A percentile compares a stretch with the other conserved stretches of the same genome.
These are phyloP conservation scores for Sanguinoderma infundibulare DNA, from an alignment of 1,284 basidiomycete genomes.

Conservation along the genomic window DNA sequence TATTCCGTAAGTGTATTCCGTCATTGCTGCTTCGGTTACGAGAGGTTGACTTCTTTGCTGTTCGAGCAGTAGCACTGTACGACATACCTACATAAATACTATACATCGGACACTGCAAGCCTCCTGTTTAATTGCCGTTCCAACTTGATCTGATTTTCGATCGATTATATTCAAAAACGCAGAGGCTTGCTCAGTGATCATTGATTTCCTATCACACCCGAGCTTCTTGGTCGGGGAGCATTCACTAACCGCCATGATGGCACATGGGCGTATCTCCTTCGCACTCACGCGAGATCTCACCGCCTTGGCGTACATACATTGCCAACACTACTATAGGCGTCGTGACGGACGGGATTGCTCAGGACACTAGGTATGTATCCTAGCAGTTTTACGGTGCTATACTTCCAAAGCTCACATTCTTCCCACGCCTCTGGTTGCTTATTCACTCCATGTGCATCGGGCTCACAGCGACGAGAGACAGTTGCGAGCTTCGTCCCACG, in stretches of 20 bases:
- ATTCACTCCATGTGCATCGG: neutral
- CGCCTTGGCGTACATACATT: neutral
- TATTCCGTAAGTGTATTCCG: neutral
- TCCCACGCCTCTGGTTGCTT: neutral
- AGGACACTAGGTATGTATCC: neutral
- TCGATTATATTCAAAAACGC: too few relatives aligned
- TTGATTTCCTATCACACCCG: neutral
- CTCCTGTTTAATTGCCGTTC: neutral
- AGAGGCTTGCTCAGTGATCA: neutral
- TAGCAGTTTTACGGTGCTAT: neutral
- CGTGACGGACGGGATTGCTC: neutral
- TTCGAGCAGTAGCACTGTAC: neutral
- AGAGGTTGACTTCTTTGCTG: neutral
- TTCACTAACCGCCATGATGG: neutral
- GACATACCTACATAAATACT: neutral
- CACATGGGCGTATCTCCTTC: neutral
- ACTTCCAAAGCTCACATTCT: neutral
- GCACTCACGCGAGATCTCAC: neutral
- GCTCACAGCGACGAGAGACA: neutral
- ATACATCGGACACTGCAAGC: neutral
- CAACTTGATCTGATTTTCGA: neutral
- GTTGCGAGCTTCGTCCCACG: neutral
- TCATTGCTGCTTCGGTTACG: neutral
- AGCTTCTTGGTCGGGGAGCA: neutral
- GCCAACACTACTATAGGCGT: neutral